A percentile compares a stretch with the other conserved stretches of the same genome.
Evolutionary conservation across 2,329 filamentous ascomycete species (phyloP).

Genomic region (Rhytidhysteron rufulum): DNA sequence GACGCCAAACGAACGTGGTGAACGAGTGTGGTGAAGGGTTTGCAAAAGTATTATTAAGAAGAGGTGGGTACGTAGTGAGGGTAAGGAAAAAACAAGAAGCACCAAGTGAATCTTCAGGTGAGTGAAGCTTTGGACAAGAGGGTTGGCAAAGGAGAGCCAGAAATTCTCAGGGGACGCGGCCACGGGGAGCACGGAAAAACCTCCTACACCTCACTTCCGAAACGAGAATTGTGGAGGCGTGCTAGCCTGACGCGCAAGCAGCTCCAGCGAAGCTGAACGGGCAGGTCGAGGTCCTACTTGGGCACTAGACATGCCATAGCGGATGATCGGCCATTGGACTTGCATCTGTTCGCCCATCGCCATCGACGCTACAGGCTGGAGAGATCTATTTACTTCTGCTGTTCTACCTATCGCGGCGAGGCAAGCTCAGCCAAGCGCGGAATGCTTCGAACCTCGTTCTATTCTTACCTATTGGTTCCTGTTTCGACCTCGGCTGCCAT

Average conservation of each 20-base stretch:
- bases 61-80: conserved; percentile 5
- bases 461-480: no score
- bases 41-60: conserved; percentile 7
- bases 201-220: not conserved
- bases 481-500: no score
- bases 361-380: no score
- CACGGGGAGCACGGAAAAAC: not conserved
- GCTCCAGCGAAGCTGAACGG: conserved; percentile 2
- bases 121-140: not conserved
- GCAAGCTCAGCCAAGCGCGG: no score
- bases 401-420: no score
- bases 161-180: conserved; percentile 3
- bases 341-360: no score
- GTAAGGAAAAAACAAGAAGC: conserved; percentile 4
- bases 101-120: conserved; percentile 1
- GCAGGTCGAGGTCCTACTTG: no score
- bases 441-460: no score
- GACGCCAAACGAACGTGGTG: conserved; percentile 5
- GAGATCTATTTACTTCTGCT: no score
- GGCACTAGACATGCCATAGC: no score
- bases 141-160: not conserved
- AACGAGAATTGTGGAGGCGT: conserved; percentile 2
- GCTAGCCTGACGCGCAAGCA: conserved; percentile 4
- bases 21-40: conserved; percentile 9
- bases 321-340: no score